A percentile compares a stretch with the other conserved stretches of the same genome.
phyloP scores from a whole-genome alignment of 2,329 filamentous ascomycete genomes.

The Ceratocystis smalleyi region DNA sequence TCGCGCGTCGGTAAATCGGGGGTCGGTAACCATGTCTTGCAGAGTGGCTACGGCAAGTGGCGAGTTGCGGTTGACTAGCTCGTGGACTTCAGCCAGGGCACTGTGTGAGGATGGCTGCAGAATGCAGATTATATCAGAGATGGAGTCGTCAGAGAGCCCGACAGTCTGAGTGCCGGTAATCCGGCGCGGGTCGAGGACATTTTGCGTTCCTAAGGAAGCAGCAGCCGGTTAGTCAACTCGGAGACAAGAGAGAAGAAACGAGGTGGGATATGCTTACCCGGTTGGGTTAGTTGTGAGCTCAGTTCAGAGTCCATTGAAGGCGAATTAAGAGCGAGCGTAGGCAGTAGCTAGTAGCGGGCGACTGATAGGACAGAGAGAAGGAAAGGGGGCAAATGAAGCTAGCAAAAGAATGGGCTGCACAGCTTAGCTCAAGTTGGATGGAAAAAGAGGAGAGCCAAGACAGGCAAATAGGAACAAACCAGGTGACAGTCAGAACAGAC shows the following conservation, averaged over 20 bases:
- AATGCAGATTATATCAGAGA: constrained; percentile 78
- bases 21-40: constrained; percentile 31
- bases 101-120: constrained; percentile 62
- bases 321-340: neutral
- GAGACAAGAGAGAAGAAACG: neutral
- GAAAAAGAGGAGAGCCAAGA: no score
- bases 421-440: no score
- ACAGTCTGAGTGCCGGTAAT: constrained; percentile 56
- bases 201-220: constrained; percentile 49
- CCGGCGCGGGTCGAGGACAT: constrained; percentile 64
- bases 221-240: neutral
- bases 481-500: no score
- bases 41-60: constrained; percentile 36
- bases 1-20: constrained; percentile 33
- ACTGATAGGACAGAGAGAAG: neutral
- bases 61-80: constrained; percentile 33
- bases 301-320: constrained; percentile 31
- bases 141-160: constrained; percentile 65
- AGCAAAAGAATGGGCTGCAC: no score
- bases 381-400: neutral
- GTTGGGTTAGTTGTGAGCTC: constrained; percentile 16
- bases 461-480: no score
- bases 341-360: no score
- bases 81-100: constrained; percentile 54
- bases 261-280: constrained; percentile 8